Base-by-base conservation (phyloP, 768 basidiomycete species). In the Plicaturopsis crispa region DNA sequence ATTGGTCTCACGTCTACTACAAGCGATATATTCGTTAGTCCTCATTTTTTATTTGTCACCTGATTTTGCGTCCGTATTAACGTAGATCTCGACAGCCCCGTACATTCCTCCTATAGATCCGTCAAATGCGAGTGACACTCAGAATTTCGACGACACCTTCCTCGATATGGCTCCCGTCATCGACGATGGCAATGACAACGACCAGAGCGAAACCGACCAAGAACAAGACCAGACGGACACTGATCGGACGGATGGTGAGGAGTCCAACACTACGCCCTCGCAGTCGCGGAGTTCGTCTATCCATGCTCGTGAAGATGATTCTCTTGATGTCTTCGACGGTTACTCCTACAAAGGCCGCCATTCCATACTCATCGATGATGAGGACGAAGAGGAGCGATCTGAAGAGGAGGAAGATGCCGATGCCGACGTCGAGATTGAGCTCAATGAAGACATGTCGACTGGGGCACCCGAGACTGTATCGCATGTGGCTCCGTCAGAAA, bases 131-230 rank as follows among this genome's bases (percentile, higher is more conserved):
- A 80, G 82, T 51, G 96, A 99, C 73, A 93, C 89, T 48, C 88
- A 89, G 59, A 97, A 98, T 63, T 99, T 98, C 59, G 94, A 98
- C 59, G 88, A 93, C 45, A 82, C 88, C 28, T 98, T 96, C 78
- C 73, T 98, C 42, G 87, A 87, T 54, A 94, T 98, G 87, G 83
- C 85, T 47, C 89, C 92, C 17, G 81, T 87, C 34, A 78, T 98
- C 44, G 86, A 92, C 46, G 84, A 85, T 36, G 72, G 69, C 43
- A 70, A 75, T 49, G 82, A 80, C 31, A 41, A 47, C 13, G 67
- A 73, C 34, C 69, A 72, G 45, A 68, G 66, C 39, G 80, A 84
- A 52, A 84, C 80, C 18, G 84, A 84, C 54, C 75, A 75, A 48
- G 24, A 82, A 44, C 75, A 73, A 10, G 69, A 69, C 17, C 72